Evolutionary conservation across 73 alveolate genomes (phyloP).

Genomic region (Diophrys sp.): DNA sequence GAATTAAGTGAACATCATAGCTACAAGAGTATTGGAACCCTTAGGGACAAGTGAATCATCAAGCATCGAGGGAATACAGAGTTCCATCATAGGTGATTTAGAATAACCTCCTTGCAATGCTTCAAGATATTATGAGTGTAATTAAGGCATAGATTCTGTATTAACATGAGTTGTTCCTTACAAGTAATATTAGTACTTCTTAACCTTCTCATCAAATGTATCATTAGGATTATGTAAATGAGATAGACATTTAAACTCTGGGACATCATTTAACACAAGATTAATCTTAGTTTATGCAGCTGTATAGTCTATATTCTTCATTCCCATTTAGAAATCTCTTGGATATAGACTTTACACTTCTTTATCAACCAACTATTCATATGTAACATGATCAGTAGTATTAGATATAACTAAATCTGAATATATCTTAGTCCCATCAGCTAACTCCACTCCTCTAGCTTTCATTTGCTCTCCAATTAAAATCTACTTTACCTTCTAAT

Average conservation of each 20-base stretch:
- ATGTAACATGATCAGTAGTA: constrained; percentile 64
- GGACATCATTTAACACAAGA: constrained; percentile 55
- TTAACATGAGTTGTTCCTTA: constrained; percentile 68
- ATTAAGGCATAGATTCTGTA: constrained; percentile 33
- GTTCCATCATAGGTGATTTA: constrained; percentile 60
- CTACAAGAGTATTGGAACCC: constrained; percentile 60
- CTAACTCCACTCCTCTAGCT: constrained; percentile 43
- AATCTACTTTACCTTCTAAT: constrained; percentile 44
- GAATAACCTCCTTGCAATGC: constrained; percentile 45
- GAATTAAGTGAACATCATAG: constrained; percentile 59
- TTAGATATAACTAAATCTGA: constrained; percentile 53
- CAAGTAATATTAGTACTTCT: constrained; percentile 25
- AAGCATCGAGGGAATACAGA: constrained; percentile 64
- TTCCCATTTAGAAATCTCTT: constrained; percentile 35
- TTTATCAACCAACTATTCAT: constrained; percentile 33
- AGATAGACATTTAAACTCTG: constrained; percentile 55
- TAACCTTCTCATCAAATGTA: constrained; percentile 32
- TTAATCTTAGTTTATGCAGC: constrained; percentile 62
- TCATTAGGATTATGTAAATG: constrained; percentile 20
- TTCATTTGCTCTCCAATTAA: constrained; percentile 19
- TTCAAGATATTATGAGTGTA: constrained; percentile 59
- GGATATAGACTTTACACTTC: constrained; percentile 29
- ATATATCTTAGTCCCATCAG: constrained; percentile 31
- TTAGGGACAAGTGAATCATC: constrained; percentile 56
- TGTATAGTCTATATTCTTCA: constrained; percentile 52